Percentiles rank a stretch among this genome's conserved stretches.
phyloP scores from a whole-genome alignment of 108 stramenopile genomes.

The Epipyxis sp. region DNA sequence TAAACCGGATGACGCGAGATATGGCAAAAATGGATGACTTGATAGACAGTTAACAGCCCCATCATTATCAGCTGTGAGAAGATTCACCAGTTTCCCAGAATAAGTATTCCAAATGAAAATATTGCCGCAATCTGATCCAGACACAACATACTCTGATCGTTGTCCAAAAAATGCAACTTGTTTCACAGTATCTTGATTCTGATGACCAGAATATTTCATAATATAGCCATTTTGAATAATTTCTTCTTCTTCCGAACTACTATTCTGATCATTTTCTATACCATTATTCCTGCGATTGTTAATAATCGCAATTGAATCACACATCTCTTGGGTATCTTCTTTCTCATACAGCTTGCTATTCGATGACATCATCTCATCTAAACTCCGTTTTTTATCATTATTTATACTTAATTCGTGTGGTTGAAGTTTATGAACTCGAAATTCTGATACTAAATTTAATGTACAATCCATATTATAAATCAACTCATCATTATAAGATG shows the following conservation, averaged over 20 bases:
- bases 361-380: too few relatives aligned
- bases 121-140: conserved; percentile 20
- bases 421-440: not conserved
- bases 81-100: not conserved
- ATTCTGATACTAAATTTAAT: not conserved
- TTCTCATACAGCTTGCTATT: too few relatives aligned
- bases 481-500: not conserved
- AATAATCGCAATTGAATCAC: not conserved
- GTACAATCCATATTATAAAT: not conserved
- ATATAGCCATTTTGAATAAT: not conserved
- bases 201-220: not conserved
- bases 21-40: not conserved
- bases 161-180: not conserved
- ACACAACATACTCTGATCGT: conserved; percentile 24
- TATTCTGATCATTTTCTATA: not conserved
- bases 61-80: not conserved
- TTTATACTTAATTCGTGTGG: not conserved
- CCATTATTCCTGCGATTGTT: not conserved
- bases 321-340: not conserved
- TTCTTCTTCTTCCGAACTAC: not conserved
- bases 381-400: too few relatives aligned
- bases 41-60: conserved; percentile 9
- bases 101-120: conserved; percentile 3
- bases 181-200: conserved; percentile 8
- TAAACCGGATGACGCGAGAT: conserved; percentile 11